Evolutionary conservation across 2,329 filamentous ascomycete species (phyloP).

Genomic region (Aspergillus brasiliensis): DNA sequence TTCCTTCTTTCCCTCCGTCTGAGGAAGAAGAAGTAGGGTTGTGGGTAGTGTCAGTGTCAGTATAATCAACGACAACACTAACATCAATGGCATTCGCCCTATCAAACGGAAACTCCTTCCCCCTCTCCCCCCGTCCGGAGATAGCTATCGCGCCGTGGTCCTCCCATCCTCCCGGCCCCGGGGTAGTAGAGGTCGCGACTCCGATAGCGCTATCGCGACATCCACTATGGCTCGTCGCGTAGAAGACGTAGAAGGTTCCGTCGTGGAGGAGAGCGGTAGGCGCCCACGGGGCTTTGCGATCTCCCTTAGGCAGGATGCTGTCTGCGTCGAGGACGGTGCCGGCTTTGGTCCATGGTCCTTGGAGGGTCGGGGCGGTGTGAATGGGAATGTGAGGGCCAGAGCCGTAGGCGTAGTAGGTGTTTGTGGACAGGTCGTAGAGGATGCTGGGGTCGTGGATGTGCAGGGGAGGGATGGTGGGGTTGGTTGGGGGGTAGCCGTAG

Average conservation of each 20-base stretch:
- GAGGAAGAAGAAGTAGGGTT: background rate
- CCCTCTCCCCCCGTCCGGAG: constrained; percentile 34
- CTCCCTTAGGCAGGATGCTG: constrained; percentile 37
- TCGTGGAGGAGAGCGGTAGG: constrained; percentile 63
- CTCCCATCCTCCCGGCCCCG: constrained; percentile 36
- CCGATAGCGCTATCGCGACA: constrained; percentile 66
- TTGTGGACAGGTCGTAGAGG: constrained; percentile 21
- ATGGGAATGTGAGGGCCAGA: constrained; percentile 36
- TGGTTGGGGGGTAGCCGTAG: background rate
- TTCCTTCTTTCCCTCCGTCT: background rate
- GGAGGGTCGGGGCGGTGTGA: constrained; percentile 29
- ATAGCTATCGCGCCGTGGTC: constrained; percentile 41
- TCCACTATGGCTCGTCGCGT: constrained; percentile 64
- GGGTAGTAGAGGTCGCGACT: constrained; percentile 51
- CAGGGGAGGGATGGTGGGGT: constrained; percentile 17
- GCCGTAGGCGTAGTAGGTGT: constrained; percentile 36
- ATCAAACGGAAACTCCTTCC: constrained; percentile 36
- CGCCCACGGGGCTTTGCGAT: constrained; percentile 50
- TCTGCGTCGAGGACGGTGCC: constrained; percentile 33
- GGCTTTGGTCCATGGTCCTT: constrained; percentile 34
- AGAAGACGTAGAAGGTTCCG: constrained; percentile 65
- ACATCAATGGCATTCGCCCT: constrained; percentile 64
- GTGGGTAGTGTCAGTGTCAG: background rate
- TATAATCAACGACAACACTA: constrained; percentile 49
- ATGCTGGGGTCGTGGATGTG: constrained; percentile 39